Evolutionary conservation across 257 asterid genomes (phyloP), one percentile per base, ranked within the genome.

Genomic region (Nicotiana sylvestris): DNA sequence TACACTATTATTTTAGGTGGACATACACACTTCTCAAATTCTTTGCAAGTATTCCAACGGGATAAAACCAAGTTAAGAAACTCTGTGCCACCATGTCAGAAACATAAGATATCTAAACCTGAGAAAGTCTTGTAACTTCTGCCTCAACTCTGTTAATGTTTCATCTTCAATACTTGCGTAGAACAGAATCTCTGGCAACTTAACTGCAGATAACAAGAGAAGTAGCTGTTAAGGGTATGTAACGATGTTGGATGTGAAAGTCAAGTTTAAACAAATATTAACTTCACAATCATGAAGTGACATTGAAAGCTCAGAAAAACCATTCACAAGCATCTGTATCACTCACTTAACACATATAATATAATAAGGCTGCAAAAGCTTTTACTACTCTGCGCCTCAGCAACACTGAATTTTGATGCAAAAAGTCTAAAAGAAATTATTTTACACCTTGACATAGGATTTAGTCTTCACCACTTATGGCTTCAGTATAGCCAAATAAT

Each of bases 151-250:
- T 9, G 81, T 58, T 55, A 87, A 74, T 18, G 92, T 84, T 55
- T 84, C 90, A 76, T 39, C 90, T 76, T 91, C 92, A 78, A 92
- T 90, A 57, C 74, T 85, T 61, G 88, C 83, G 27, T 66, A 49
- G 33, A 88, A 84, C 62, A 91, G 90, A 87, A 91, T 81, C 85
- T 94, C 93, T 0, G 97, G 98, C 84, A 92, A 84, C 87, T 94
- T 94, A 79, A 94, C 97, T 94, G 91, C 81, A 82, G 58, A 82
- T 35, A 84, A 78, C 83, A 79, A 82, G 77, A 85, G 67, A 80
- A 66, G 9, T 33, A n/a, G 57, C 27, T 81, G 21, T 39, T 9
- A 64, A 53, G 78, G 32, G 11, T 70, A 76, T 82, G 66, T 62
- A 87, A 67, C 21, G 32, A 25, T 51, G 65, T 43, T 37, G 16